Evolutionary conservation across 768 basidiomycete genomes (phyloP), one percentile per base, ranked within the genome.

Genomic region (Paxillus rubicundulus): DNA sequence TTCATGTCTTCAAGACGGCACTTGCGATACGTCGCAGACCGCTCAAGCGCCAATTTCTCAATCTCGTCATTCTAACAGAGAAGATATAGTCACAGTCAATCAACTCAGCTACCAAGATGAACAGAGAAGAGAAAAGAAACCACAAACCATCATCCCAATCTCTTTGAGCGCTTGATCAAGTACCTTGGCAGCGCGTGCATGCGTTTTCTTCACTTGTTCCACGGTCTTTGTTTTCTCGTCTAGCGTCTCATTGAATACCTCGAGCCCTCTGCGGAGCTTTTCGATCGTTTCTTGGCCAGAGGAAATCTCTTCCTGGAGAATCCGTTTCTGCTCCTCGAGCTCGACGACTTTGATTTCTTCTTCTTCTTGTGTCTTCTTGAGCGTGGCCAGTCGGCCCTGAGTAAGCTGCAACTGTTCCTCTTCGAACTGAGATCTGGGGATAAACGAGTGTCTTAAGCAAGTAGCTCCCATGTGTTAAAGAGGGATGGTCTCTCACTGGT

Each of bases 1-100:
- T 80, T 80, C 59, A 98, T 87, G 61, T 97, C 94, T 56, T 99
- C 97, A 40, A 99, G 77, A 56, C 93, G 82, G 70, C 96, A 98
- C 63, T 90, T 91, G 14, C 95, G 82, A 66, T 98, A 98, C 42
- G 90, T 80, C 0, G 86, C 76, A 20, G 92, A 90, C 20, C 96
- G 78, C 63, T 98, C 95, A 42, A 92, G 77, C 0, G 85, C 86
- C 24, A 88, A 71, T 64, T 90, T 92, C 68, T 93, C 92, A 53
- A 97, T 97, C 62, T 93, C 89, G 66, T 96, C 95, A 59, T 89
- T 89, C 86, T 87, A 38, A 42, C 27, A 10, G 43, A 21, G 24
- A 4, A 36, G 5, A 41, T 20, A 10, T 36, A 39, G 9, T 13
- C 21, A 20, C 8, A 10, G 6, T 24, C 8, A 34, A 13, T 45